Conservation (phyloP, 2,329 filamentous ascomycete species). For the Onygenales sp. region DNA sequence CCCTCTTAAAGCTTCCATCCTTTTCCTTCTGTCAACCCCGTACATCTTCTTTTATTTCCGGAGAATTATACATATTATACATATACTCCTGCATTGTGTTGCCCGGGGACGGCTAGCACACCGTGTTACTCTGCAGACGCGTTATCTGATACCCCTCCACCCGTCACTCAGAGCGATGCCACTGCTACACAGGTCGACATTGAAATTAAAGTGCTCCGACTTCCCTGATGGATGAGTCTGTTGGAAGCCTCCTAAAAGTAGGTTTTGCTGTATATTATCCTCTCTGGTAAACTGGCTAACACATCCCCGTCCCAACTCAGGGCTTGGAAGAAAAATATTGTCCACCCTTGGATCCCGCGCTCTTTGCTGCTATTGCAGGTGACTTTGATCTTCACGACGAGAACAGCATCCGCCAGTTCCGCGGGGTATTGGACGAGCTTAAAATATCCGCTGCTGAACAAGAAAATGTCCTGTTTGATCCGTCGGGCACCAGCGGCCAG, state of each 20-base stretch:
- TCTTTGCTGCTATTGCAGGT: constrained; percentile 63
- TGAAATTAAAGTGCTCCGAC: not conserved
- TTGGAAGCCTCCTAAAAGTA: constrained; percentile 1
- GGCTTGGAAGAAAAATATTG: constrained; percentile 58
- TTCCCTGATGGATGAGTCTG: constrained; percentile 2
- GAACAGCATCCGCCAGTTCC: constrained; percentile 44
- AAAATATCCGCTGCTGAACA: constrained; percentile 64
- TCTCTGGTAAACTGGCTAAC: not conserved
- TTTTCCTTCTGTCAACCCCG: not conserved
- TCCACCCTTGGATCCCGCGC: constrained; percentile 64
- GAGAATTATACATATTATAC: not conserved
- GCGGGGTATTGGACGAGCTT: constrained; percentile 54
- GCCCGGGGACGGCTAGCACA: not conserved
- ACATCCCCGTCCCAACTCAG: constrained; percentile 12
- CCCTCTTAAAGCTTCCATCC: not conserved
- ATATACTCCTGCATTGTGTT: not conserved
- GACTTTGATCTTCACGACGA: constrained; percentile 58
- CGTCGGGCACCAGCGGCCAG: constrained; percentile 56
- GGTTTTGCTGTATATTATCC: not conserved
- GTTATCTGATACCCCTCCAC: not conserved
- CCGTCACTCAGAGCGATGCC: not conserved
- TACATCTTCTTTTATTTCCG: not conserved
- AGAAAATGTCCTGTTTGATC: constrained; percentile 58
- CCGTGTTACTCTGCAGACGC: not conserved
- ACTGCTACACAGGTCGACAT: not conserved